Conservation (phyloP, 768 basidiomycete species). For the Lentinus brumalis region DNA sequence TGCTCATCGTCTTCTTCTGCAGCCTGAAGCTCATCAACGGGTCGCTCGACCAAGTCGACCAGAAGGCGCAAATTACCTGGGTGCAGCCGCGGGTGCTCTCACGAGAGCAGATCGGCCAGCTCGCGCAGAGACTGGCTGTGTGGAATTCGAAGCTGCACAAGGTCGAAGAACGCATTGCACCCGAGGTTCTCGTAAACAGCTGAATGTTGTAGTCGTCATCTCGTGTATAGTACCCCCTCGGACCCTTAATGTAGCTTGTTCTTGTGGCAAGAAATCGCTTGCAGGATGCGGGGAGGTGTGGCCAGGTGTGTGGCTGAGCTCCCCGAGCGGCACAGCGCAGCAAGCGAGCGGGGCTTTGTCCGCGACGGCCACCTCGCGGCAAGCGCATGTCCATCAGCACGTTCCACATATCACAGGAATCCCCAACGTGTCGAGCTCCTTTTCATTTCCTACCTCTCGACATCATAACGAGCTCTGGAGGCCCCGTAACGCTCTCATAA, state of each 20-base stretch:
- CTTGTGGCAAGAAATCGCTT: no score
- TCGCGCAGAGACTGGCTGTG: constrained; percentile 68
- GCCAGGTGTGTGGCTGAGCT: no score
- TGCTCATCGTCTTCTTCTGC: constrained; percentile 22
- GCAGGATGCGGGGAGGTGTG: no score
- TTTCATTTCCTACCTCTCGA: constrained; percentile 20
- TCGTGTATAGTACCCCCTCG: constrained; percentile 17
- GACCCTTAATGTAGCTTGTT: not conserved
- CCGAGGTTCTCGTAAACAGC: constrained; percentile 39
- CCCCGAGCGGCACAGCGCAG: constrained; percentile 5
- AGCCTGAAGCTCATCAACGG: constrained; percentile 93
- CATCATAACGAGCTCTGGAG: constrained; percentile 17
- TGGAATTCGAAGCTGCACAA: constrained; percentile 79
- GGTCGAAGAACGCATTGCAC: constrained; percentile 72
- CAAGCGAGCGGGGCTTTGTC: not conserved
- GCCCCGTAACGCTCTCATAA: not conserved
- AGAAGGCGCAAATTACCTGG: constrained; percentile 88
- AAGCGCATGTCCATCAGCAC: constrained; percentile 2
- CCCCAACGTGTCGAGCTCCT: constrained; percentile 22
- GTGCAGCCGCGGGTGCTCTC: constrained; percentile 96
- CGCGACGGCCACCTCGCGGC: no score
- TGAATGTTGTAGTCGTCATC: constrained; percentile 11
- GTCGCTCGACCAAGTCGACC: constrained; percentile 87
- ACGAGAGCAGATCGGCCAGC: constrained; percentile 75
- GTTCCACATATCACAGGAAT: constrained; percentile 14